Base-by-base conservation (phyloP, 371 early-diverging fungal species). In the Caulochytrium protostelioides region DNA sequence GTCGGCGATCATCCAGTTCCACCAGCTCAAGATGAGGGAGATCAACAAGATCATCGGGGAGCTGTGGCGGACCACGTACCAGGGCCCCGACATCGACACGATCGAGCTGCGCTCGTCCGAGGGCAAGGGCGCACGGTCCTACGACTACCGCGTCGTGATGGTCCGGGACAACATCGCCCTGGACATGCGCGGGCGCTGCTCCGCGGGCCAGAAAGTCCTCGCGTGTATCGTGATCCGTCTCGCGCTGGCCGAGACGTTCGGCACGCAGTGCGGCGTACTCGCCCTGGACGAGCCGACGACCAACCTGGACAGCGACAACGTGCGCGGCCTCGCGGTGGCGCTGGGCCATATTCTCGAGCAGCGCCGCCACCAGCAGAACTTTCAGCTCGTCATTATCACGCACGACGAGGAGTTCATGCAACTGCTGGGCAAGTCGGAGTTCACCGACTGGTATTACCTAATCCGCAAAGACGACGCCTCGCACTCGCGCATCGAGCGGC, bases 231-330 rank as follows among this genome's bases (percentile, higher is more conserved):
- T 99, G 34, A 83, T 99, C 36, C 74, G 99, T 13, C 59, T 99
- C 25, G 98, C 99, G 6, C 59, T 99, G 28, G 94, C 97, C 4
- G 97, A 98, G 36, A 72, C 92, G 0, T 98, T 99, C 49, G 73
- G 87, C 38, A 45, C 74, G 9, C 76, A 83, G 41, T 98, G 95
- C 49, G 94, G 94, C 4, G 73, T 98, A n/a, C 54, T 99, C 29
- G 86, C 98, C 0, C 57, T 99, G 31, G 99, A 99, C 55, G 99
- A 99, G 47, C 99, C 99, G 0, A 99, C 99, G 0, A 98, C 99
- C 0, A 99, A 99, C 52, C 57, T 99, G 14, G 99, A 99, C 54
- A 65, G 71, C 27, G 86, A 70, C 5, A 98, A 98, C 49, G 80
- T 97, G 28, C 68, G 77, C 38, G 79, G 79, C 35, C 59, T 99